Evolutionary conservation across 1,284 basidiomycete genomes (phyloP), one percentile per base, ranked within the genome.

Genomic region (Stygiomarasmius scandens): DNA sequence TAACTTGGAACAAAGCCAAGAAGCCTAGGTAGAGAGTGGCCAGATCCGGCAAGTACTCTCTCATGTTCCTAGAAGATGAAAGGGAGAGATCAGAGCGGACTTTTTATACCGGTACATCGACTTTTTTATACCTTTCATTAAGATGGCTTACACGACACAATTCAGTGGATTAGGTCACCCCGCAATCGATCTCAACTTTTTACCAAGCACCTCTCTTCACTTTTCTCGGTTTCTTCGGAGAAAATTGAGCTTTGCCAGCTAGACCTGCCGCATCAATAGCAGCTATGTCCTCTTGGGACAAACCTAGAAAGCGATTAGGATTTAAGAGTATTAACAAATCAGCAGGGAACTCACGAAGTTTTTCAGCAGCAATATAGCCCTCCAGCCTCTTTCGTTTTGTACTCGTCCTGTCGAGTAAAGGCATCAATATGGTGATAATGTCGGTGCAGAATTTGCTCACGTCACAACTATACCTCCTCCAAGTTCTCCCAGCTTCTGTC

Each of bases 391-490:
- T 52, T 43, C 59, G 56, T 53, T 63, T 61, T 4, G 62, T 61
- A 41, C 60, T 61, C 8, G 62, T 61, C 9, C 62, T 63, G 24
- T n/a, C 29, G 2, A 19, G 22, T 19, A 16, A 58, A 19, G 9
- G 10, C 16, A 12, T 22, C 11, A 19, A n/a, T n/a, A n/a, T n/a
- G n/a, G 20, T n/a, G 4, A 38, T 8, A 19, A 16, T 6, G n/a
- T n/a, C n/a, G n/a, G n/a, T n/a, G 52, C 41, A 6, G 36, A 1
- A 43, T 19, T 36, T 5, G 70, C 82, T 43, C 72, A 87, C 82
- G 86, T 89, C 52, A 90, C 80, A 52, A 84, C 80, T 0, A 87
- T 81, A 2, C n/a, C n/a, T n/a, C 81, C 83, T 19, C 85, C 87
- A 34, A 34, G 14, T 8, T 34, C 32, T 8, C 14, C 32, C 32